phyloP scores from a whole-genome alignment of 1,284 basidiomycete genomes.

The Trichosporon faecale region DNA sequence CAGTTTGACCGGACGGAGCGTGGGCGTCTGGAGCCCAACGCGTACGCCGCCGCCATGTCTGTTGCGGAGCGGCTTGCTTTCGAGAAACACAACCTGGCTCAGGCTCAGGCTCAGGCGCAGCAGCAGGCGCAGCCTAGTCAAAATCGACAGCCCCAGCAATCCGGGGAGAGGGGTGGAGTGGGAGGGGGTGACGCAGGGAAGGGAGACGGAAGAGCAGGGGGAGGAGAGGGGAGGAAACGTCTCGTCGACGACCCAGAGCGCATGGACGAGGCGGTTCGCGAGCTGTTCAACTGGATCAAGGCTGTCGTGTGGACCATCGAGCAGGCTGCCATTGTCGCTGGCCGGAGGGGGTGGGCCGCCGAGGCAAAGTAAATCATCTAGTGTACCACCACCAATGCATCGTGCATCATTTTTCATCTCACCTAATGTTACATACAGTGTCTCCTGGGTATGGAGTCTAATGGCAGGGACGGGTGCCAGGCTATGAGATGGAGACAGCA shows the following conservation, averaged over 20 bases:
- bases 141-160: neutral
- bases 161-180: neutral
- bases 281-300: conserved; percentile 53
- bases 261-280: conserved; percentile 48
- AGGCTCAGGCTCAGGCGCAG: neutral
- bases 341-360: conserved; percentile 29
- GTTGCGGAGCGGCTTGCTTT: neutral
- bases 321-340: conserved; percentile 49
- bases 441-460: neutral
- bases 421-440: neutral
- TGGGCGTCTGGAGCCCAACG: conserved; percentile 2
- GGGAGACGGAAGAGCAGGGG: neutral
- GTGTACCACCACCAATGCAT: conserved; percentile 2
- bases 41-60: conserved; percentile 12
- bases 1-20: conserved; percentile 10
- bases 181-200: neutral
- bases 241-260: conserved; percentile 44
- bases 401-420: neutral
- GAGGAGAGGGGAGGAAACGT: conserved; percentile 17
- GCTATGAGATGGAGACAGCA: neutral
- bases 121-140: neutral
- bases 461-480: neutral
- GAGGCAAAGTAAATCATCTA: neutral
- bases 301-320: conserved; percentile 52
- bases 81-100: conserved; percentile 1